Evolutionary conservation across 306 rosid species (phyloP).

Genomic region (Glycine tomentella): DNA sequence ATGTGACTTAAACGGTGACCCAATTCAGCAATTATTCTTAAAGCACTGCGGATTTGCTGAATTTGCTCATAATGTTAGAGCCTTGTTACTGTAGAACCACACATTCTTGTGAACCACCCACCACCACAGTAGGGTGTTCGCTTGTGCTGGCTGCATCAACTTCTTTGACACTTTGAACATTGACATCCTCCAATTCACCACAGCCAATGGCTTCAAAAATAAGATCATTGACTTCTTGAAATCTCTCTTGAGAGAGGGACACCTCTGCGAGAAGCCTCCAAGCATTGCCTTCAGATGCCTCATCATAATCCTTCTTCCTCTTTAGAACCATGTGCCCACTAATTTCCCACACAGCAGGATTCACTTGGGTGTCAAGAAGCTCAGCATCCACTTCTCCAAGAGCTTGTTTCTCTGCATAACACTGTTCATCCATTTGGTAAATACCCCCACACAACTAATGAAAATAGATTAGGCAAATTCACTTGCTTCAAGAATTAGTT

Average conservation of each 20-base stretch:
- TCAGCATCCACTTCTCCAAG: slow-evolving; percentile 92
- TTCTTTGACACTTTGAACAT: slow-evolving; percentile 39
- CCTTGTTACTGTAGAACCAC: slow-evolving; percentile 64
- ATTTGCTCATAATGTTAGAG: slow-evolving; percentile 23
- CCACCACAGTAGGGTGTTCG: slow-evolving; percentile 52
- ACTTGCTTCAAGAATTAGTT: background rate
- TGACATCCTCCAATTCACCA: slow-evolving; percentile 40
- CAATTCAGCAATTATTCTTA: slow-evolving; percentile 41
- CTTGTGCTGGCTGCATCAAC: slow-evolving; percentile 48
- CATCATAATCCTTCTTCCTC: slow-evolving; percentile 90
- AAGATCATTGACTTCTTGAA: slow-evolving; percentile 79
- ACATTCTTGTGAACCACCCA: slow-evolving; percentile 74
- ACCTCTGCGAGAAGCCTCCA: slow-evolving; percentile 96
- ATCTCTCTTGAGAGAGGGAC: slow-evolving; percentile 88
- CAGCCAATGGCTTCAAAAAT: slow-evolving; percentile 71
- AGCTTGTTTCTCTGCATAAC: slow-evolving; percentile 98
- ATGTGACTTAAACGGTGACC: slow-evolving; percentile 49
- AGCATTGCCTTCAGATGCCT: slow-evolving; percentile 92
- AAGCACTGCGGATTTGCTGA: slow-evolving; percentile 42
- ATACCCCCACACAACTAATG: background rate
- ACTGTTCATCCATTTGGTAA: slow-evolving; percentile 57
- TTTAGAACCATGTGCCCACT: slow-evolving; percentile 97
- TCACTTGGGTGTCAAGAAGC: slow-evolving; percentile 95
- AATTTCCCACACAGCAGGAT: slow-evolving; percentile 99
- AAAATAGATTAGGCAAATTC: background rate